These are phyloP conservation scores for Carex pumila DNA, from an alignment of 176 grass and related monocot genomes.

Conservation along the genomic window DNA sequence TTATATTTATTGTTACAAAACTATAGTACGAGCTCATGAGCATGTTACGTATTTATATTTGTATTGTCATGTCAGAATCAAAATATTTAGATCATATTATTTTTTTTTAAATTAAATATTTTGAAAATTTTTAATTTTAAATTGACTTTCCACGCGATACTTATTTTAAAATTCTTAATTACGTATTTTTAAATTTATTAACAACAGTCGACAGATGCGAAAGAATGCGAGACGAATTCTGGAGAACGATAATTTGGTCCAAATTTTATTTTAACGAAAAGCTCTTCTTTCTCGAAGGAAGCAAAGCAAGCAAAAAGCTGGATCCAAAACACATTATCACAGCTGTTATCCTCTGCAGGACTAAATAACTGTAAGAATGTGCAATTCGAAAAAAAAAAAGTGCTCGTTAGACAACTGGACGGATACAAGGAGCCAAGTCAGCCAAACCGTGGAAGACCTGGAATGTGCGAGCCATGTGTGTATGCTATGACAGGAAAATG, in stretches of 20 bases:
- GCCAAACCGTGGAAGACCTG: neutral
- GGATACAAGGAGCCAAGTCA: neutral
- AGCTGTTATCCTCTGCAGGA: neutral
- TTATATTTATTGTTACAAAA: too few species aligned
- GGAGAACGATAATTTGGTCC: neutral
- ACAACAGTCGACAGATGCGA: too few species aligned
- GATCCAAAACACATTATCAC: slow-evolving; percentile 20
- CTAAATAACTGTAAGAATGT: neutral
- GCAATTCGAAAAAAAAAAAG: neutral
- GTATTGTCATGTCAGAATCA: too few species aligned
- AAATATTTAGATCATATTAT: too few species aligned
- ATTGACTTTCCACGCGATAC: too few species aligned
- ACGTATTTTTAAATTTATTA: too few species aligned
- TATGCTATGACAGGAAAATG: neutral
- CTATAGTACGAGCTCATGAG: too few species aligned
- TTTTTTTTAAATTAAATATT: too few species aligned
- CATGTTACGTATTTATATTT: too few species aligned
- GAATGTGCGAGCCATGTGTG: neutral
- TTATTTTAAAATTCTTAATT: too few species aligned
- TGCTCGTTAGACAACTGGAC: neutral
- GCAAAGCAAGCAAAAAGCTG: slow-evolving; percentile 16
- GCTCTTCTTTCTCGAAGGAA: neutral
- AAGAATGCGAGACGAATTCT: neutral
- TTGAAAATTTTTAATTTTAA: too few species aligned
- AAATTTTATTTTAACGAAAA: neutral